These are phyloP conservation scores for Leucaena leucocephala DNA, from an alignment of 306 rosid genomes.

Conservation along the genomic window DNA sequence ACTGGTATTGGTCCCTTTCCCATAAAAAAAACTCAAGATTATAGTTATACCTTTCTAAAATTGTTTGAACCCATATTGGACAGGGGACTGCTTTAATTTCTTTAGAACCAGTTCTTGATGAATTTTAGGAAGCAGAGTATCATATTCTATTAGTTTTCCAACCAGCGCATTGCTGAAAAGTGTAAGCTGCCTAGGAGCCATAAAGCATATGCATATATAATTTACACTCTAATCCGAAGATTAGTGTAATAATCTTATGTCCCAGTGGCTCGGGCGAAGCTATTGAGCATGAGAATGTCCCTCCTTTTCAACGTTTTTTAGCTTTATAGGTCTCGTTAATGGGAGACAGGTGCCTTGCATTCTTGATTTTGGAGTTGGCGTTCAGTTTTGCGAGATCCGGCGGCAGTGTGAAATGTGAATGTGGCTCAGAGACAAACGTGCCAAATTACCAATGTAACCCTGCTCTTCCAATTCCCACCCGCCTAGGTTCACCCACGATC, in stretches of 20 bases:
- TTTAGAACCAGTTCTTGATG: neutral
- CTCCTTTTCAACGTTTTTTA: neutral
- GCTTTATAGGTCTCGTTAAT: constrained; percentile 4
- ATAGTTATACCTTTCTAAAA: neutral
- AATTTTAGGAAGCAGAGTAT: neutral
- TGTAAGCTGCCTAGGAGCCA: neutral
- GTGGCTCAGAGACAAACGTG: neutral
- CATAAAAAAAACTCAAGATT: too few species aligned
- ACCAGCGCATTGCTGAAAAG: neutral
- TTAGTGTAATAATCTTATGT: neutral
- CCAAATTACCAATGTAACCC: constrained; percentile 44
- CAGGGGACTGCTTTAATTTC: neutral
- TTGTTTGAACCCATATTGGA: neutral
- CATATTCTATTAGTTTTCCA: neutral
- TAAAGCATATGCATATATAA: neutral
- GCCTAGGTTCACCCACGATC: neutral
- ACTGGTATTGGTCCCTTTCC: neutral
- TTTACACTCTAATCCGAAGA: neutral
- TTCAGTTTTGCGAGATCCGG: neutral
- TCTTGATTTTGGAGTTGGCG: constrained; percentile 9
- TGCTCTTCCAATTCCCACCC: constrained; percentile 15
- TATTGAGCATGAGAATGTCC: neutral
- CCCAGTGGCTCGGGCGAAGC: neutral
- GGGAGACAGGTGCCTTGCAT: constrained; percentile 40
- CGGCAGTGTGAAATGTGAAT: neutral